Evolutionary conservation across 1,139 yeast genomes (phyloP).

Genomic region (Candida mesenterica): DNA sequence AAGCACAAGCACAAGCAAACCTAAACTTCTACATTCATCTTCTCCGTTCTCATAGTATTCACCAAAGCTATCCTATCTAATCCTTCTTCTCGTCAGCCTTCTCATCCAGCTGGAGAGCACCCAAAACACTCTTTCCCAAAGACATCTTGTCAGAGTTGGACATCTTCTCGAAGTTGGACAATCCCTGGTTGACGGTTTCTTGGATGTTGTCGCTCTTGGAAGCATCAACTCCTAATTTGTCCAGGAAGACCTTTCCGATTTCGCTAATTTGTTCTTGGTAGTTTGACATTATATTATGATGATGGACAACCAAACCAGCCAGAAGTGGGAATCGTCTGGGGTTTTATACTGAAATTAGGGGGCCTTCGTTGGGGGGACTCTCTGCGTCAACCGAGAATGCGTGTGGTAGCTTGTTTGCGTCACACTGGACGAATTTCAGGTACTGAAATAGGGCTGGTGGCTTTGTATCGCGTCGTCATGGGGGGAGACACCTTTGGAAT

Average conservation of each 20-base stretch:
- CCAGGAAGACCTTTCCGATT: constrained; percentile 5
- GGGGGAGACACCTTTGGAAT: too few species aligned
- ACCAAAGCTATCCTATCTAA: constrained; percentile 2
- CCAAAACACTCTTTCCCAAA: constrained; percentile 9
- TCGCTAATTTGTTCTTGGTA: constrained; percentile 2
- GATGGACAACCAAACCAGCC: too few species aligned
- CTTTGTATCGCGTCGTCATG: too few species aligned
- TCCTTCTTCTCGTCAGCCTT: constrained; percentile 7
- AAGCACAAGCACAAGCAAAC: too few species aligned
- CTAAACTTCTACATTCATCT: not conserved
- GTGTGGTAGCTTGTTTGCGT: too few species aligned
- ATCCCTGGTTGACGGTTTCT: constrained; percentile 11
- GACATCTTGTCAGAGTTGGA: constrained; percentile 11
- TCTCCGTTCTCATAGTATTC: not conserved
- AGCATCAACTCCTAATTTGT: constrained; percentile 13
- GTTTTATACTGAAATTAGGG: not conserved
- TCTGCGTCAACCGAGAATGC: too few species aligned
- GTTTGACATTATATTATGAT: not conserved
- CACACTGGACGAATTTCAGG: too few species aligned
- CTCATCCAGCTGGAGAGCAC: constrained; percentile 12
- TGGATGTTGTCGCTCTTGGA: constrained; percentile 8
- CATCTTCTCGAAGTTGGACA: constrained; percentile 12
- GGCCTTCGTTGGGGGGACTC: too few species aligned
- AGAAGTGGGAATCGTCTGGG: too few species aligned
- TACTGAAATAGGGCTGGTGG: too few species aligned